Base-by-base conservation (phyloP, 2,329 filamentous ascomycete genomes). In the Gnomoniopsis smithogilvyi region DNA sequence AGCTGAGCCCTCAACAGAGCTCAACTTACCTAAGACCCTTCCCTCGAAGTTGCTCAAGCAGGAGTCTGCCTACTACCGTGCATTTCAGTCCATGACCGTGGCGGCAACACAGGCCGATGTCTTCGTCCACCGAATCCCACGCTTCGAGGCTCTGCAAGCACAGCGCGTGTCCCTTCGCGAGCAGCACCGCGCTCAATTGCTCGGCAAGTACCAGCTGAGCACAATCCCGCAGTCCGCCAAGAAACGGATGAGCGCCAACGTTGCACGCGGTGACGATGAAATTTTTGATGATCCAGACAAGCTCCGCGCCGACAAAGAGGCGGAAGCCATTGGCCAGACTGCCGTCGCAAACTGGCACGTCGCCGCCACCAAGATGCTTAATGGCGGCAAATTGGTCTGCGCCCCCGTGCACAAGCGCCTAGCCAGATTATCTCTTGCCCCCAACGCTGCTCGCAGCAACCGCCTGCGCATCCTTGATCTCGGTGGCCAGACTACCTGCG, bases 101-200 rank as follows among this genome's bases (percentile, higher is more conserved):
- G 84, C 84, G 34, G 85, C 85, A 15, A 85, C 84, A 58, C 79
- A 80, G 55, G 78, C 80, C 19, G 95, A 98, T 72, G 86, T 88
- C 11, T 96, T 96, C 70, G 83, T 96, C 56, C 90, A 96, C 72
- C 89, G 91, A 46, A 86, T 91, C 58, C 84, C 90, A 24, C 89
- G 95, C 51, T 96, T 94, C 61, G 94, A 98, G 71, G 91, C 92
- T 24, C 80, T 97, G 51, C 94, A 97, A 70, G 85, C 92, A 30
- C 86, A 90, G 68, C 89, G 95, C 43, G 81, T 93, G 58, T 91
- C 88, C 48, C 83, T 92, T 59, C 81, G 83, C 21, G 81, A 88
- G 59, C 78, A 83, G 45, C 92, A 97, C 74, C 83, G 89, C 69
- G 89, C 91, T 69, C 90, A 92, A 69, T 84, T 98, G 21, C 83